Percentiles rank a stretch among this genome's conserved stretches.
Evolutionary conservation across 176 grass and related monocot genomes (phyloP).

Genomic region (Canna indica): DNA sequence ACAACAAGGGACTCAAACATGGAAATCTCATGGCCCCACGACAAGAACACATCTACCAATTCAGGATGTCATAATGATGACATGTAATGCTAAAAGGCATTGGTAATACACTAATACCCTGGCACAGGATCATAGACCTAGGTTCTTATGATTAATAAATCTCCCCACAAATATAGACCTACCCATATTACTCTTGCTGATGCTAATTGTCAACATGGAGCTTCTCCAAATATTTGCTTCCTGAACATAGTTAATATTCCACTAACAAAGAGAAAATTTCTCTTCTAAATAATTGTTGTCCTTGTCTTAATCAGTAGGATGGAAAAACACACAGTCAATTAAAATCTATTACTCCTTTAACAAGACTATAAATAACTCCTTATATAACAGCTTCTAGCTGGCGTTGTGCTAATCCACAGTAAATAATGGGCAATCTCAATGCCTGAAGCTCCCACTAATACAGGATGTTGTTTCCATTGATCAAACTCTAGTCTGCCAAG

Average conservation of each 20-base stretch:
- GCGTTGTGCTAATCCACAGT: not conserved
- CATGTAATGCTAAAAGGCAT: not conserved
- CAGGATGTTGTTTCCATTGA: no score
- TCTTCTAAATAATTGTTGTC: not conserved
- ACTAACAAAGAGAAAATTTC: not conserved
- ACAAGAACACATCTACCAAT: not conserved
- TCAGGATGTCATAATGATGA: not conserved
- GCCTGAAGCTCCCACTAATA: not conserved
- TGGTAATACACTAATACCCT: not conserved
- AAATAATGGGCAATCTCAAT: not conserved
- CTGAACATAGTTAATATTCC: not conserved
- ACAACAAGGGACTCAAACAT: not conserved
- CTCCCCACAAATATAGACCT: not conserved
- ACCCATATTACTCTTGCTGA: not conserved
- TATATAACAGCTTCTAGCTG: not conserved
- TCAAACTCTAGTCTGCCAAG: no score
- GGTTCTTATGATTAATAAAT: not conserved
- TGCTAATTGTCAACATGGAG: not conserved
- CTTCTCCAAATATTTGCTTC: not conserved
- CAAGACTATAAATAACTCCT: not conserved
- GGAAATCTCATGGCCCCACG: not conserved
- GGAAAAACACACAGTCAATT: not conserved
- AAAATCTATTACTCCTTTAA: not conserved
- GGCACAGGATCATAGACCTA: not conserved
- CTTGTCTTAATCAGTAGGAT: not conserved